Conservation (phyloP, 805 yeast genomes). For the Yamadazyma paraphyllophila region DNA sequence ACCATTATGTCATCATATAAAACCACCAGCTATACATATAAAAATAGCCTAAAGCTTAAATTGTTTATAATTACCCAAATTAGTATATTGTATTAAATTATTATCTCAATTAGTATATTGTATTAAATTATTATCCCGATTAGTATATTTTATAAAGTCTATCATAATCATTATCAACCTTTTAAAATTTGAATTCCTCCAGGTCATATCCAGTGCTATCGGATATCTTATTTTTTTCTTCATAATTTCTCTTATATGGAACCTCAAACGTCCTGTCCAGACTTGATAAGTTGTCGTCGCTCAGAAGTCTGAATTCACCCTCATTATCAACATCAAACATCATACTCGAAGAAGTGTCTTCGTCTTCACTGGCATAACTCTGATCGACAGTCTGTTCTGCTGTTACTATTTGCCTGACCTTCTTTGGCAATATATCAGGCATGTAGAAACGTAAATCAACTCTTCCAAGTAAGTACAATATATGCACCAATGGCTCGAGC, state of each 20-base stretch:
- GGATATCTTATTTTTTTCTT: neutral
- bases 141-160: neutral
- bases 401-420: constrained; percentile 36
- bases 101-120: no score
- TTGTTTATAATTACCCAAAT: no score
- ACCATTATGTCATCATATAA: neutral
- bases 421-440: constrained; percentile 54
- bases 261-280: neutral
- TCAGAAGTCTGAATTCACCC: constrained; percentile 7
- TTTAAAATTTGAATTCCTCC: neutral
- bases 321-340: neutral
- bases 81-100: no score
- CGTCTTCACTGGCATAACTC: neutral
- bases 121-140: neutral
- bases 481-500: constrained; percentile 54
- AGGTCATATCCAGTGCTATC: neutral
- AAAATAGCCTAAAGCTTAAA: neutral
- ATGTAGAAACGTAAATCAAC: constrained; percentile 75
- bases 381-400: constrained; percentile 31
- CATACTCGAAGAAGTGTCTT: neutral
- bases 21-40: neutral
- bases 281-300: neutral
- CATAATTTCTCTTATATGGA: neutral
- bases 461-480: constrained; percentile 57
- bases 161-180: neutral